A percentile compares a stretch with the other conserved stretches of the same genome.
Conservation (phyloP, 2,329 filamentous ascomycete species). For the Dactylellina haptotyla region DNA sequence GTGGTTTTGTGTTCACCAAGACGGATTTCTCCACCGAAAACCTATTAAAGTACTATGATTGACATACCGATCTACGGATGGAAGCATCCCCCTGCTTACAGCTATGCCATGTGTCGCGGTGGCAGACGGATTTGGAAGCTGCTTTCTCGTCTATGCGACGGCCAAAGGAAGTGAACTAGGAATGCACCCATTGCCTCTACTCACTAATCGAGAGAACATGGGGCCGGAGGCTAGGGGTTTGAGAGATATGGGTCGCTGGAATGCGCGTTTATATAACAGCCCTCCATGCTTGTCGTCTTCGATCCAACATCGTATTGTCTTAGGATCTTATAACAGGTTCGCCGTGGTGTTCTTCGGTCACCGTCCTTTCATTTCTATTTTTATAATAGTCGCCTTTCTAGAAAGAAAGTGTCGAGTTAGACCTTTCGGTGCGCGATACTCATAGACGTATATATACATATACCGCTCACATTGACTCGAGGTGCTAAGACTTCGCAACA, state of each 20-base stretch:
- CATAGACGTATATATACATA: too few species aligned
- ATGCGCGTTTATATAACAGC: conserved; percentile 19
- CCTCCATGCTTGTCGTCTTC: not conserved
- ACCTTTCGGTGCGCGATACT: too few species aligned
- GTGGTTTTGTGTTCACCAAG: not conserved
- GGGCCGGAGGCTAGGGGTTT: too few species aligned
- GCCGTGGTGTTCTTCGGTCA: conserved; percentile 21
- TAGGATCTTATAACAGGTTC: not conserved
- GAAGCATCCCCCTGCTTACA: not conserved
- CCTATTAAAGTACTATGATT: not conserved
- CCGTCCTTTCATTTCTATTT: conserved; percentile 20
- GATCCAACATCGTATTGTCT: conserved; percentile 2
- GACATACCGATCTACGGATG: conserved; percentile 9
- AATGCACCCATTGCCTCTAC: too few species aligned
- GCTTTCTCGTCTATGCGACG: conserved; percentile 42
- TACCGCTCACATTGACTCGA: conserved; percentile 7
- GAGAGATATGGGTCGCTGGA: conserved; percentile 7
- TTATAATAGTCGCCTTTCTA: not conserved
- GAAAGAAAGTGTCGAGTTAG: too few species aligned
- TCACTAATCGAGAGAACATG: too few species aligned
- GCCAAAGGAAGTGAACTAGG: conserved; percentile 4
- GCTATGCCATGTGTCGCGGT: conserved; percentile 4
- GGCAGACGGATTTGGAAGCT: conserved; percentile 43
- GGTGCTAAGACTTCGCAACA: not conserved
- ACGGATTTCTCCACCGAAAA: not conserved